These are phyloP conservation scores for Russula dissimulans DNA, from an alignment of 768 basidiomycete genomes.

Conservation along the genomic window DNA sequence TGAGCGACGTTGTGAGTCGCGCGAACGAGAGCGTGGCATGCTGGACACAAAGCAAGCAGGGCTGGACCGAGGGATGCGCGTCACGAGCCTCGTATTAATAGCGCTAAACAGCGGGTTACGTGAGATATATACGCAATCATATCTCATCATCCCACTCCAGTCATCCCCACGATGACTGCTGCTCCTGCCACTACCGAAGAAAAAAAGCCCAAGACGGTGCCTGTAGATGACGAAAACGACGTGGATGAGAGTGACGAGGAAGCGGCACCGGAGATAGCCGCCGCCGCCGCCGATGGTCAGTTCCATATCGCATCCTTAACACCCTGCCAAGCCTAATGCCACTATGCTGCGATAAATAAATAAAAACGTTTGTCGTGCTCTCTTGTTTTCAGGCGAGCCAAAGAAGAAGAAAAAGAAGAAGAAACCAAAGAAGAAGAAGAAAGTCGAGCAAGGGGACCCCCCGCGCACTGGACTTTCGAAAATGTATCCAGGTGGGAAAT, in stretches of 20 bases:
- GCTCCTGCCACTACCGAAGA: conserved; percentile 8
- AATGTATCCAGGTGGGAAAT: conserved; percentile 77
- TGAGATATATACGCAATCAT: neutral
- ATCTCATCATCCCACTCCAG: neutral
- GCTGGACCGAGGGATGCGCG: neutral
- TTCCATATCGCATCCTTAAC: conserved; percentile 13
- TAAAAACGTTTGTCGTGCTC: neutral
- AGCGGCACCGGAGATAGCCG: conserved; percentile 22
- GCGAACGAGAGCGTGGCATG: conserved; percentile 16
- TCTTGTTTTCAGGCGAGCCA: conserved; percentile 33
- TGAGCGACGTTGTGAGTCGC: conserved; percentile 6
- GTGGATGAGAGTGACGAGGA: conserved; percentile 30
- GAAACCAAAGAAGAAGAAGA: conserved; percentile 81
- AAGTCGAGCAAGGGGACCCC: conserved; percentile 77
- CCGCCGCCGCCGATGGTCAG: conserved; percentile 24
- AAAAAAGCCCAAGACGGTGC: conserved; percentile 14
- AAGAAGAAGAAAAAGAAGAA: conserved; percentile 94
- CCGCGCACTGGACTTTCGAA: conserved; percentile 84
- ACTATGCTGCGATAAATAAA: neutral
- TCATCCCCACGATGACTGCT: conserved; percentile 6
- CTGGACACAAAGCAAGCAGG: neutral
- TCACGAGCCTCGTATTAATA: neutral
- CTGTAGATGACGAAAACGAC: conserved; percentile 20
- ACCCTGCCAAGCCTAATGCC: too few species aligned
- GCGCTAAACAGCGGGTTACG: neutral